phyloP scores from a whole-genome alignment of 2,329 filamentous ascomycete genomes.

The Coleophoma cylindrospora region DNA sequence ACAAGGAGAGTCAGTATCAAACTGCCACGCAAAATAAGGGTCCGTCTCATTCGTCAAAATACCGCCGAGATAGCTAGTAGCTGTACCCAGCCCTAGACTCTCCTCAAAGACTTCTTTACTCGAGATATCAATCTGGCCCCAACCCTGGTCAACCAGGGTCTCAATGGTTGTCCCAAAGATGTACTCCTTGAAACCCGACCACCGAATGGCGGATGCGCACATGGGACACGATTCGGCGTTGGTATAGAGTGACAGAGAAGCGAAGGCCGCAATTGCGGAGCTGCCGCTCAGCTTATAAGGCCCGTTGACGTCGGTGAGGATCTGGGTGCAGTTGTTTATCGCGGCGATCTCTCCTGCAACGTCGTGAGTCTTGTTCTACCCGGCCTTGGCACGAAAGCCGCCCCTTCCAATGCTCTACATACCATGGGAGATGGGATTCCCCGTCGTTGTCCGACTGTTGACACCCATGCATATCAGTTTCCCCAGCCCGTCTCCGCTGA shows the following conservation, averaged over 20 bases:
- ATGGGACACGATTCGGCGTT: conserved; percentile 54
- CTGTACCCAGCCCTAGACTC: conserved; percentile 29
- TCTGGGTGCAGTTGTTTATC: conserved; percentile 45
- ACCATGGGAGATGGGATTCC: conserved; percentile 50
- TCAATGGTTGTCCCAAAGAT: conserved; percentile 48
- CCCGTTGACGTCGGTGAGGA: conserved; percentile 41
- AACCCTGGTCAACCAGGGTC: conserved; percentile 39
- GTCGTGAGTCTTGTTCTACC: neutral
- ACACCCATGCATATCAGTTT: conserved; percentile 44
- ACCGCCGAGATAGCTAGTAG: conserved; percentile 35
- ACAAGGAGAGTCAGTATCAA: conserved; percentile 23
- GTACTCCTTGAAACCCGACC: conserved; percentile 49
- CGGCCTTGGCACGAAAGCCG: neutral
- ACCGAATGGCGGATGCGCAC: conserved; percentile 51
- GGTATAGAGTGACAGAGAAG: conserved; percentile 45
- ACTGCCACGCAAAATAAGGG: conserved; percentile 49
- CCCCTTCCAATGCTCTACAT: conserved; percentile 2
- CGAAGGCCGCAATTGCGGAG: conserved; percentile 39
- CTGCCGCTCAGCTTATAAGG: conserved; percentile 35
- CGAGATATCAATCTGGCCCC: conserved; percentile 43
- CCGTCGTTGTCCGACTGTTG: conserved; percentile 37
- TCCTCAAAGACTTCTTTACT: conserved; percentile 41
- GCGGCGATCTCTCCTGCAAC: conserved; percentile 45
- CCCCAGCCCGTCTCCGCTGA: conserved; percentile 28
- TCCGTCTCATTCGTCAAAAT: conserved; percentile 49